A percentile compares a stretch with the other conserved stretches of the same genome.
Conservation (phyloP, 1,284 basidiomycete species). For the Trichosporon sp. region DNA sequence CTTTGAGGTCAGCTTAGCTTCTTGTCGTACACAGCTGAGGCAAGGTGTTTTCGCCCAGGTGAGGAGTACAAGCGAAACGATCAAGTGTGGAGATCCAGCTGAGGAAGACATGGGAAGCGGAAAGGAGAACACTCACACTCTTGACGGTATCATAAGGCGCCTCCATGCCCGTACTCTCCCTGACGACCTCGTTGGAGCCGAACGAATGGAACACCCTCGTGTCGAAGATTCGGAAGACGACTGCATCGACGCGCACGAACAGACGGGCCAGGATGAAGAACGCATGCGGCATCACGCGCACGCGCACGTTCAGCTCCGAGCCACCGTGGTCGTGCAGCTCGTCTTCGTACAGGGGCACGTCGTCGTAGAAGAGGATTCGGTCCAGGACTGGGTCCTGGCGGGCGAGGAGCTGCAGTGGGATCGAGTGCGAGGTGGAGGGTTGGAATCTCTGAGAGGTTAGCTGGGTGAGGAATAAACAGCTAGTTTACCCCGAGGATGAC, state of each 20-base stretch:
- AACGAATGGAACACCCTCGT: slow-evolving; percentile 90
- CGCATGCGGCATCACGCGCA: slow-evolving; percentile 98
- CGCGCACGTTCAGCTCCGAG: slow-evolving; percentile 75
- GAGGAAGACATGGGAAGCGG: too few species aligned
- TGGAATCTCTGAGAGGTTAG: slow-evolving; percentile 55
- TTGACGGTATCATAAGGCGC: slow-evolving; percentile 81
- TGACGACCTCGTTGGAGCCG: slow-evolving; percentile 63
- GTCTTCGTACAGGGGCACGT: slow-evolving; percentile 88
- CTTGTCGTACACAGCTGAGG: too few species aligned
- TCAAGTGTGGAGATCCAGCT: too few species aligned
- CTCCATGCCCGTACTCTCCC: slow-evolving; percentile 87
- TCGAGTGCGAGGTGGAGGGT: slow-evolving; percentile 64
- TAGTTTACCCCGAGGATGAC: too few species aligned
- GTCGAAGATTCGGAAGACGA: slow-evolving; percentile 88
- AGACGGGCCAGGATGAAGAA: slow-evolving; percentile 89
- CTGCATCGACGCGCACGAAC: slow-evolving; percentile 92
- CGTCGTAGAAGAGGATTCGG: slow-evolving; percentile 85
- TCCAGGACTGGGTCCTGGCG: slow-evolving; percentile 71
- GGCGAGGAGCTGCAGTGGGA: slow-evolving; percentile 80
- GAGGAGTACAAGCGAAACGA: too few species aligned
- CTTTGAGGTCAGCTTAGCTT: slow-evolving; percentile 55
- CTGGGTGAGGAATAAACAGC: too few species aligned
- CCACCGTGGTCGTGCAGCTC: slow-evolving; percentile 93
- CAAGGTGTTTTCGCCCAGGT: too few species aligned
- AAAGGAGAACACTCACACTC: slow-evolving; percentile 61